phyloP scores from a whole-genome alignment of 2,329 filamentous ascomycete genomes.

The Ploettnerulaceae sp. region DNA sequence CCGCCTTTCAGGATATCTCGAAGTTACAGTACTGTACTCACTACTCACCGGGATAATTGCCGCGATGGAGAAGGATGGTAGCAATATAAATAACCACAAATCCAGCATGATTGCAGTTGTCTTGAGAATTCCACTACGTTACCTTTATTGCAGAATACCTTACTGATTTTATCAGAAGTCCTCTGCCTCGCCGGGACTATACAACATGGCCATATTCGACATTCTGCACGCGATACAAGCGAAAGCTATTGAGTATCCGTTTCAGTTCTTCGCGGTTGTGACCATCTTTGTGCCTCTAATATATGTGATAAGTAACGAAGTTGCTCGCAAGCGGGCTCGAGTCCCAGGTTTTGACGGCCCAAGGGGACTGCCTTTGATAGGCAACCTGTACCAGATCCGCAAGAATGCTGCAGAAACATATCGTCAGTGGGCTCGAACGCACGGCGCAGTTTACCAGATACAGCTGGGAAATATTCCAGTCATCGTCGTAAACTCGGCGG shows the following conservation, averaged over 20 bases:
- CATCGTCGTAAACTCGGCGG: slow-evolving; percentile 51
- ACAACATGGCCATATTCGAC: slow-evolving; percentile 20
- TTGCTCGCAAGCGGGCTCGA: slow-evolving; percentile 17
- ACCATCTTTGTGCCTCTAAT: slow-evolving; percentile 15
- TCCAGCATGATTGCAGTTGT: no score
- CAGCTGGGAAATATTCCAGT: slow-evolving; percentile 53
- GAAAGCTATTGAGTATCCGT: slow-evolving; percentile 10
- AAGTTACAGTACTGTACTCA: no score
- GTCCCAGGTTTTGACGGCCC: slow-evolving; percentile 44
- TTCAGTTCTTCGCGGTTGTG: slow-evolving; percentile 8
- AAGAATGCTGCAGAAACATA: slow-evolving; percentile 53
- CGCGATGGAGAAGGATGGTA: no score
- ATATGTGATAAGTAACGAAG: slow-evolving; percentile 25
- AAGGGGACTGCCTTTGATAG: slow-evolving; percentile 47
- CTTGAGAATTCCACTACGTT: no score
- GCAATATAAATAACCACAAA: no score
- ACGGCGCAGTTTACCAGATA: slow-evolving; percentile 51
- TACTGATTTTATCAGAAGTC: no score
- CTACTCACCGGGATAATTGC: no score
- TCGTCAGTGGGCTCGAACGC: slow-evolving; percentile 46
- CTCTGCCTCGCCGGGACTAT: no score
- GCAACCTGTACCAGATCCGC: slow-evolving; percentile 51
- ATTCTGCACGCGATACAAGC: slow-evolving; percentile 9
- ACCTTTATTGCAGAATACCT: no score
- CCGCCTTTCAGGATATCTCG: no score